Base-by-base conservation (phyloP, 2,329 filamentous ascomycete species). In the Colletotrichum trifolii region DNA sequence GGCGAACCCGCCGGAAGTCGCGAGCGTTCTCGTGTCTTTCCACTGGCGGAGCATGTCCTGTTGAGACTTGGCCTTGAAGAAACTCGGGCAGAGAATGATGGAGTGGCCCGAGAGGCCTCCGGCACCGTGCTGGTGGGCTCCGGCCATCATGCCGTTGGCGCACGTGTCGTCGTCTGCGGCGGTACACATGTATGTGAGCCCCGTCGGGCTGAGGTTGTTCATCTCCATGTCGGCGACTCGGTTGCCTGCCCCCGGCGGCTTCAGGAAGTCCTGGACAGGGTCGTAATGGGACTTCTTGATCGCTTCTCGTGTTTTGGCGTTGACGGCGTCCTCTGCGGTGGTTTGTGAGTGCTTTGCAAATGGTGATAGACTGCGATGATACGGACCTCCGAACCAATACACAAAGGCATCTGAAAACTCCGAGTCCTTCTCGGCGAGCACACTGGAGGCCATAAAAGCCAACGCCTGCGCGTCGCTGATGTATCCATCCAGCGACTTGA, bases 201-300 rank as follows among this genome's bases (percentile, higher is more conserved):
- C 57, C 7, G 48, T 60, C 6, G 48, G 57, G 13, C 57, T 60
- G 40, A 60, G 48, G 2, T 60, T 60, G 13, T 60, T 40, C 34
- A 47, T 34, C 1, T 2, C 3, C 48, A 60, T 12, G 17, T 54
- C 39, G 6, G 42, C 40, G 8, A 60, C 34, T 6, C 57, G 57
- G 48, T 46, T 60, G 3, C 13, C 12, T 13, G 48, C 5, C 0
- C 9, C 40, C 13, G 57, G 36, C 4, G 48, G 12, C 43, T 60
- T 33, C 17, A 53, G 12, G 3, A 34, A 9, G 15, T 53, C 13
- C n/a, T 5, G n/a, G 8, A 60, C 57, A 38, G 57, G 35, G 33
- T 60, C 57, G 35, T 60, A 60, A 35, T 54, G 25, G 1, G 15
- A 25, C 13, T 11, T 38, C 15, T 60, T 60, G n/a, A 60, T 33